A percentile compares a stretch with the other conserved stretches of the same genome.
These are phyloP conservation scores for Chalciporus sp. DNA, from an alignment of 1,284 basidiomycete species.

Conservation along the genomic window DNA sequence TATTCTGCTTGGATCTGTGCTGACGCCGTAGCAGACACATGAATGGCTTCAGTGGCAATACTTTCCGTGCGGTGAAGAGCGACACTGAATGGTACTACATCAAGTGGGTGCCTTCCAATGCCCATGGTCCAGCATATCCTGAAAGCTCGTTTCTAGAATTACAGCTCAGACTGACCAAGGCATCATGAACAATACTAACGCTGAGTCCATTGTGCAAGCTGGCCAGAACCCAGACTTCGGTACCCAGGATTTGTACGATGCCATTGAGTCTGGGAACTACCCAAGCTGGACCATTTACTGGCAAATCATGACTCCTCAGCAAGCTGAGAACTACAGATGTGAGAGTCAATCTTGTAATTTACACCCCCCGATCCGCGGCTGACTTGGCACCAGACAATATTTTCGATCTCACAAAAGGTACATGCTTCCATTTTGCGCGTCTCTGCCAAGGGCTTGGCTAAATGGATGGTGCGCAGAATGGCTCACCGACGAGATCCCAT, in stretches of 20 bases:
- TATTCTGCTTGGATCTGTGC: background rate
- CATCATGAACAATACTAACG: slow-evolving; percentile 31
- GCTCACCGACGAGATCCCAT: slow-evolving; percentile 36
- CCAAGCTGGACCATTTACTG: slow-evolving; percentile 39
- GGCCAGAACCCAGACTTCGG: slow-evolving; percentile 42
- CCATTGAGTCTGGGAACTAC: slow-evolving; percentile 39
- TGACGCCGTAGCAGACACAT: slow-evolving; percentile 16
- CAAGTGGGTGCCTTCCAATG: slow-evolving; percentile 13
- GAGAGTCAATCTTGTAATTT: background rate
- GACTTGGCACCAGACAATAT: slow-evolving; percentile 30
- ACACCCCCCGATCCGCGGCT: background rate
- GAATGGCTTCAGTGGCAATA: slow-evolving; percentile 22
- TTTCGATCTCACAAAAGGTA: slow-evolving; percentile 42
- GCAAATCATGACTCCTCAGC: slow-evolving; percentile 39
- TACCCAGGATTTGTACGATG: slow-evolving; percentile 39
- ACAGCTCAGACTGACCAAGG: slow-evolving; percentile 23
- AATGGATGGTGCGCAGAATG: slow-evolving; percentile 21
- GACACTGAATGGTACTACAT: slow-evolving; percentile 25
- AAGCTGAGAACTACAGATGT: slow-evolving; percentile 34
- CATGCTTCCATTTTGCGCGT: background rate
- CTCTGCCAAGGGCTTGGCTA: background rate
- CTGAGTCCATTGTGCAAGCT: slow-evolving; percentile 37
- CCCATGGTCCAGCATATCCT: background rate
- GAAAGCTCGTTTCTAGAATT: slow-evolving; percentile 7
- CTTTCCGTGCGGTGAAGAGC: slow-evolving; percentile 18